A percentile compares a stretch with the other conserved stretches of the same genome.
Conservation (phyloP, 2,329 filamentous ascomycete genomes). For the Pseudogymnoascus sp. region DNA sequence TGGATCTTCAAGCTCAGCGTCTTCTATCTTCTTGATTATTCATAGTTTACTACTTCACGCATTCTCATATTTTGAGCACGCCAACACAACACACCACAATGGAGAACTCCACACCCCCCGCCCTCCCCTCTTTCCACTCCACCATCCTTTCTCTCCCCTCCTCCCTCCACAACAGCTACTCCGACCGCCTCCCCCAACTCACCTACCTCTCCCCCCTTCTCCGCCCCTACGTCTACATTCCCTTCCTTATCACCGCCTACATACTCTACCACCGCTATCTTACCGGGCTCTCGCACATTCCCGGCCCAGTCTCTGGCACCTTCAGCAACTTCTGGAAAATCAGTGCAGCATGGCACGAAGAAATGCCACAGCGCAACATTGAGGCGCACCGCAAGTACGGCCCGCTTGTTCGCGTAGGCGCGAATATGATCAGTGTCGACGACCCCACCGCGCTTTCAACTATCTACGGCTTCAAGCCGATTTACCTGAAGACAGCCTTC, state of each 20-base stretch:
- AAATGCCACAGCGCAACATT: constrained; percentile 30
- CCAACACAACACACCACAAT: neutral
- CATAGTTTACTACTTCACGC: neutral
- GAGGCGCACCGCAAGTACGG: constrained; percentile 33
- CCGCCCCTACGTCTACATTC: neutral
- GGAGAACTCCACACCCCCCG: neutral
- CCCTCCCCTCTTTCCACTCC: neutral
- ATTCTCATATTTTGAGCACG: neutral
- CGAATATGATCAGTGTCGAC: constrained; percentile 36
- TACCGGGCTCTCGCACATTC: constrained; percentile 22
- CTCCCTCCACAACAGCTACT: neutral
- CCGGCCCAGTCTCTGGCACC: constrained; percentile 35
- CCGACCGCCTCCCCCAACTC: neutral
- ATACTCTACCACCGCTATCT: neutral
- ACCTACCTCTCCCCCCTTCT: neutral
- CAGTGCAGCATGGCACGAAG: constrained; percentile 26
- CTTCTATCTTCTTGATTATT: neutral
- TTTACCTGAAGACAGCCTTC: constrained; percentile 23
- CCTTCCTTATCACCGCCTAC: neutral
- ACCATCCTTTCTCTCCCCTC: neutral
- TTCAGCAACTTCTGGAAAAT: constrained; percentile 33
- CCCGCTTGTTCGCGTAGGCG: constrained; percentile 35
- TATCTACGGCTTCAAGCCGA: constrained; percentile 32
- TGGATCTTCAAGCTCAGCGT: neutral
- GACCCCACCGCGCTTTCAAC: constrained; percentile 30